Evolutionary conservation across 176 grass and related monocot genomes (phyloP), one percentile per base, ranked within the genome.

Genomic region (Phoenix roebelenii): DNA sequence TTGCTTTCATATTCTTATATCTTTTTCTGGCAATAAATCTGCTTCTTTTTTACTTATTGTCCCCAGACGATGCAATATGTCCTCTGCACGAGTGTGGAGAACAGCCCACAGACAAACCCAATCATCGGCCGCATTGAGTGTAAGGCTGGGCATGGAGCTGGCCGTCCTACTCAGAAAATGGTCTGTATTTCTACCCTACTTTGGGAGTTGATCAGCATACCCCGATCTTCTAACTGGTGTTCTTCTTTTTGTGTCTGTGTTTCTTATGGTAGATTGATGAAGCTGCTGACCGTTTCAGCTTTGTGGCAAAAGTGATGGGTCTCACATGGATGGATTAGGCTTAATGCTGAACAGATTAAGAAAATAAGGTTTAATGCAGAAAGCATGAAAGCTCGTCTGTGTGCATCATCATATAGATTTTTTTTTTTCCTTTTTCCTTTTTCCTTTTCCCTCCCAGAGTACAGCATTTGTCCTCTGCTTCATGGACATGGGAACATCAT

Each of bases 61-160:
- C 69, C 44, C 26, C 54, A 97, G 87, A 97, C 87, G 3, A 61
- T 90, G 81, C 92, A 97, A 73, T 67, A 91, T 52, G 49, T 72
- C 28, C 55, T 97, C 18, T 97, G 78, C 64, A 77, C 65, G 52
- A 87, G 86, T 65, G 22, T 74, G 1, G 61, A 73, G 53, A 69
- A 73, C 28, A 80, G 65, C 18, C 72, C 62, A 3, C 92, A 97
- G 25, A 82, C 52, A 55, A 88, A 88, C 67, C 92, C 92, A 62
- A 91, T 97, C 66, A 85, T 97, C 60, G 83, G 65, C 61, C 92
- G 92, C 25, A 97, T 97, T 60, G 92, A 97, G 25, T 18, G 58
- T 26, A 97, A 97, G 69, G 80, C 92, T 68, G 92, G 83, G 49
- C 92, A 97, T 73, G 92, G 87, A 74, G 77, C 75, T 77, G 92